Conservation (phyloP, 2,329 filamentous ascomycete genomes). For the Ophiostoma sp. region DNA sequence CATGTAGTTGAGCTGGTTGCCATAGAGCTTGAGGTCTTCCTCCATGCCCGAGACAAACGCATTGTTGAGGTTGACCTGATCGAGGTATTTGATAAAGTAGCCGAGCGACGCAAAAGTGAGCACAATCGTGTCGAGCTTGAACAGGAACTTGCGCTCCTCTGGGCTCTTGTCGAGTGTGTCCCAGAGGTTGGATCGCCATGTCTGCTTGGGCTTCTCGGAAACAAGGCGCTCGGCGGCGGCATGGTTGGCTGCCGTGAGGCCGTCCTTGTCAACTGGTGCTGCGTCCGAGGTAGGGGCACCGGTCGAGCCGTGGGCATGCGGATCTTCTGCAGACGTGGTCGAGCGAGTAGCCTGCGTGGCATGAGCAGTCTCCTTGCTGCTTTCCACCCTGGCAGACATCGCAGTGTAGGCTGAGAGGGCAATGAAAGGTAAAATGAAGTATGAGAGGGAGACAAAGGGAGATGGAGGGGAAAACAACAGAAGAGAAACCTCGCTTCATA, state of each 20-base stretch:
- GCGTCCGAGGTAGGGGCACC: neutral
- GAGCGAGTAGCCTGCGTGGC: neutral
- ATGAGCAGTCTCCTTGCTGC: neutral
- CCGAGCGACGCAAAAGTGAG: slow-evolving; percentile 38
- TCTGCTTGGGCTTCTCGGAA: slow-evolving; percentile 26
- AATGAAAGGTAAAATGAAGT: neutral
- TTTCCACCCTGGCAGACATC: too few species aligned
- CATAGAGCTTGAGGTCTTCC: slow-evolving; percentile 37
- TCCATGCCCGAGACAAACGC: slow-evolving; percentile 46
- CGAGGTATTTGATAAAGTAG: slow-evolving; percentile 43
- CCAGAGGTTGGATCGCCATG: slow-evolving; percentile 47
- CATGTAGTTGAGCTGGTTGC: slow-evolving; percentile 39
- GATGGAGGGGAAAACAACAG: neutral
- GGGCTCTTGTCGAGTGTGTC: slow-evolving; percentile 40
- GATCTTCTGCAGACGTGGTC: slow-evolving; percentile 5
- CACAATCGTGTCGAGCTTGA: slow-evolving; percentile 34
- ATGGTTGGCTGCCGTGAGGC: slow-evolving; percentile 18
- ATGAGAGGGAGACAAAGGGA: neutral
- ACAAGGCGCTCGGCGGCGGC: slow-evolving; percentile 20
- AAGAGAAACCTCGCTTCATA: neutral
- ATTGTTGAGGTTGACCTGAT: slow-evolving; percentile 39
- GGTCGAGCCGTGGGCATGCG: neutral
- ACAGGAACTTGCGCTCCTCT: slow-evolving; percentile 33
- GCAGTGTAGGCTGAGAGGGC: neutral
- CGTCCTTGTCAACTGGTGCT: slow-evolving; percentile 17